Percentiles rank a stretch among this genome's conserved stretches.
Evolutionary conservation across 305 asterid species (phyloP).

Genomic region (Fraxinus latifolia): DNA sequence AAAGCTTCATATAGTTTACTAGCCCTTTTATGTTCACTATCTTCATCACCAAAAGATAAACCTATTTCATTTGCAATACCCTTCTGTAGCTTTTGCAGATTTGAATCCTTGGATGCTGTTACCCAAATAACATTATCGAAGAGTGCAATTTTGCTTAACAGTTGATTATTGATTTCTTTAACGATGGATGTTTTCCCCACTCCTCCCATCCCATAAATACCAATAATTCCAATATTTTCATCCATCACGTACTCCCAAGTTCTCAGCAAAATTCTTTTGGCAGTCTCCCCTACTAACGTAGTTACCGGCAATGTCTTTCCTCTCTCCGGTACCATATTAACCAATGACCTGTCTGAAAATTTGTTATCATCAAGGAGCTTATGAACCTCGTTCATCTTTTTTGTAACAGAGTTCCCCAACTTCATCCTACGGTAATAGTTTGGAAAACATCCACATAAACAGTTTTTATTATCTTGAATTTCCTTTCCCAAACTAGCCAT

Average conservation of each 20-base stretch:
- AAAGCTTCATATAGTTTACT: slow-evolving; percentile 16
- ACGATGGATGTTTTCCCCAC: slow-evolving; percentile 34
- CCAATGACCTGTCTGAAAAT: slow-evolving; percentile 16
- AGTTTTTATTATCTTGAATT: slow-evolving; percentile 1
- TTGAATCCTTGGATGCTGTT: slow-evolving; percentile 31
- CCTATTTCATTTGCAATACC: slow-evolving; percentile 27
- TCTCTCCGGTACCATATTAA: slow-evolving; percentile 19
- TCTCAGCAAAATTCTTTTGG: slow-evolving; percentile 9
- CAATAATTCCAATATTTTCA: slow-evolving; percentile 17
- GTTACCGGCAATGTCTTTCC: slow-evolving; percentile 26
- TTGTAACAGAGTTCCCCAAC: slow-evolving; percentile 20
- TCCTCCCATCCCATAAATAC: slow-evolving; percentile 21
- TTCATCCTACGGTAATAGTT: slow-evolving; percentile 21
- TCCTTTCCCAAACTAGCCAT: slow-evolving; percentile 11
- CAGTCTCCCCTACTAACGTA: slow-evolving; percentile 26
- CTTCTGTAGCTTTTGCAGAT: slow-evolving; percentile 20
- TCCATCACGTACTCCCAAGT: slow-evolving; percentile 21
- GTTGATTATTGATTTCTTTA: slow-evolving; percentile 25
- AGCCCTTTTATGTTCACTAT: slow-evolving; percentile 21
- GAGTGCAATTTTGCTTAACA: slow-evolving; percentile 12
- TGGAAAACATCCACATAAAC: slow-evolving; percentile 27
- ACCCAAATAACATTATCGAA: slow-evolving; percentile 32
- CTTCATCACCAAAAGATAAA: slow-evolving; percentile 21
- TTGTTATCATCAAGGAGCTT: slow-evolving; percentile 20
- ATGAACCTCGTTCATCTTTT: slow-evolving; percentile 23